Conservation (phyloP, 2,329 filamentous ascomycete species). For the Parascedosporium putredinis region DNA sequence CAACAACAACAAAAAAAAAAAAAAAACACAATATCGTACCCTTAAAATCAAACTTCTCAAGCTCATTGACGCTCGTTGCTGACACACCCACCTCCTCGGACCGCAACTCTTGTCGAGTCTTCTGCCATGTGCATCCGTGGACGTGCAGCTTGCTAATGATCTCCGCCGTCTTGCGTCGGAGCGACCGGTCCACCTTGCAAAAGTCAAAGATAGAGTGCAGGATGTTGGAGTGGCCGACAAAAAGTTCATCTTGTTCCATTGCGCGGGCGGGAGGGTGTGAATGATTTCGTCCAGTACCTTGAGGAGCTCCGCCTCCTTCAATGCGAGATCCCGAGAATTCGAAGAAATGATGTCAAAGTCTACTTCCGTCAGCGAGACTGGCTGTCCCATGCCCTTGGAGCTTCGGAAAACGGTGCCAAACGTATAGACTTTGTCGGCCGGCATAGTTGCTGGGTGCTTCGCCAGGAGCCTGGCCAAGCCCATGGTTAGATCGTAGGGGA, state of each 20-base stretch:
- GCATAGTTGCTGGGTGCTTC: slow-evolving; percentile 48
- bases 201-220: slow-evolving; percentile 83
- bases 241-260: slow-evolving; percentile 69
- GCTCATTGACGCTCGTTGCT: slow-evolving; percentile 80
- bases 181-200: slow-evolving; percentile 63
- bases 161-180: slow-evolving; percentile 66
- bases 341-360: slow-evolving; percentile 94
- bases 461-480: slow-evolving; percentile 80
- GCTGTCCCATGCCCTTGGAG: slow-evolving; percentile 66
- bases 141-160: slow-evolving; percentile 81
- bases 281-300: slow-evolving; percentile 92
- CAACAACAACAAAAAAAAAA: too few relatives aligned
- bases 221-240: slow-evolving; percentile 80
- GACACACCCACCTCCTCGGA: slow-evolving; percentile 73
- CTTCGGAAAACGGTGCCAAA: slow-evolving; percentile 86
- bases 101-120: slow-evolving; percentile 71
- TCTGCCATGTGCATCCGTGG: slow-evolving; percentile 68
- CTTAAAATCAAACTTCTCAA: slow-evolving; percentile 85
- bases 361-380: slow-evolving; percentile 73
- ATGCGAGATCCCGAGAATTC: slow-evolving; percentile 66
- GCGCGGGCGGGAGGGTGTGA: slow-evolving; percentile 65
- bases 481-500: slow-evolving; percentile 89
- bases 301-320: slow-evolving; percentile 88
- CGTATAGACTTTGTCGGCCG: slow-evolving; percentile 66
- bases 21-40: too few relatives aligned